Evolutionary conservation across 495 filamentous ascomycete genomes (phyloP).

Genomic region (Bacidia rubella): DNA sequence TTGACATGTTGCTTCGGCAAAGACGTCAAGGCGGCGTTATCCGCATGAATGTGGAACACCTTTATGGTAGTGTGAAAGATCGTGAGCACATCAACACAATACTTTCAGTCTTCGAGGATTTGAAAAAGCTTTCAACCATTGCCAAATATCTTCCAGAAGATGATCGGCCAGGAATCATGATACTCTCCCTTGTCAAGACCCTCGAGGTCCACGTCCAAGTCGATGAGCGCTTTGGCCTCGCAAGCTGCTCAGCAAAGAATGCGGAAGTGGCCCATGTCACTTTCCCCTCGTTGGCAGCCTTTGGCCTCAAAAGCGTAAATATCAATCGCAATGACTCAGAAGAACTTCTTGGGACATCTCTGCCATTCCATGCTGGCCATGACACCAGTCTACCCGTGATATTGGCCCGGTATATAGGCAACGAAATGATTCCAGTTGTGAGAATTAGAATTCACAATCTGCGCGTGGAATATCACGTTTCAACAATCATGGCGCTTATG

Average conservation of each 20-base stretch:
- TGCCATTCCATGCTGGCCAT: constrained; percentile 16
- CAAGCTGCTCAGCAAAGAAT: constrained; percentile 43
- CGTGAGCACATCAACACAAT: constrained; percentile 49
- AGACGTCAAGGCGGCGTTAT: constrained; percentile 78
- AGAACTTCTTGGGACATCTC: constrained; percentile 48
- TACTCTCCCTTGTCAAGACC: constrained; percentile 50
- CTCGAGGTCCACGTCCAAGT: constrained; percentile 45
- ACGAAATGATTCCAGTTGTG: constrained; percentile 84
- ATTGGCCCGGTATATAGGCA: constrained; percentile 75
- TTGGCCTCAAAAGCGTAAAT: constrained; percentile 47
- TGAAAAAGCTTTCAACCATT: constrained; percentile 70
- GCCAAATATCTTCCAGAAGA: constrained; percentile 93
- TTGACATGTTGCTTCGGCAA: constrained; percentile 85
- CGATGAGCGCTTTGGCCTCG: constrained; percentile 48
- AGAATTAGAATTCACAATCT: constrained; percentile 76
- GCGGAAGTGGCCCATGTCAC: constrained; percentile 72
- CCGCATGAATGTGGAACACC: constrained; percentile 47
- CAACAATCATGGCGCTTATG: constrained; percentile 66
- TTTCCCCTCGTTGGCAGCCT: constrained; percentile 64
- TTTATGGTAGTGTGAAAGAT: constrained; percentile 43
- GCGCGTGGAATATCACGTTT: constrained; percentile 70
- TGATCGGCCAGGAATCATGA: constrained; percentile 80
- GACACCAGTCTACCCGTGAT: constrained; percentile 30
- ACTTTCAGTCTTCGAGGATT: constrained; percentile 57
- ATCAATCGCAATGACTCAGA: constrained; percentile 53